A percentile compares a stretch with the other conserved stretches of the same genome.
These are phyloP conservation scores for Fusarium verrucosum DNA, from an alignment of 2,329 filamentous ascomycete species.

Conservation along the genomic window DNA sequence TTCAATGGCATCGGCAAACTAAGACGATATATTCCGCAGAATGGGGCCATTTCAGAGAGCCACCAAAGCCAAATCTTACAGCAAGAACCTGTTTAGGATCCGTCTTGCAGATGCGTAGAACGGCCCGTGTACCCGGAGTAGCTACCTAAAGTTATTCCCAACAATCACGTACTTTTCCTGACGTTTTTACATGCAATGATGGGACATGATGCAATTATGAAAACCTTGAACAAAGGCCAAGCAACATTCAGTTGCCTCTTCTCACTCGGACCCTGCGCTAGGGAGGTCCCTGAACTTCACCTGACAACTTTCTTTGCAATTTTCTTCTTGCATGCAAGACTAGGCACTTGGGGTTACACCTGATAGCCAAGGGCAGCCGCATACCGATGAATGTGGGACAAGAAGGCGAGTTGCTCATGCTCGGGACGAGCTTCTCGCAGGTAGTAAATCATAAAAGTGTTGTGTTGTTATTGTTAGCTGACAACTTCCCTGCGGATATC, in stretches of 20 bases:
- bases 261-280: constrained; percentile 17
- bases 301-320: neutral
- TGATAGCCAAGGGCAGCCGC: constrained; percentile 13
- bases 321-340: neutral
- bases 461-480: no score
- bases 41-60: neutral
- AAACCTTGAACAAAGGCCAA: constrained; percentile 1
- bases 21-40: neutral
- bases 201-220: constrained; percentile 37
- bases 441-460: constrained; percentile 3
- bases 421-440: constrained; percentile 10
- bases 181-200: constrained; percentile 20
- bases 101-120: constrained; percentile 18
- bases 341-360: constrained; percentile 21
- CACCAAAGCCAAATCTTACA: constrained; percentile 6
- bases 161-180: constrained; percentile 8
- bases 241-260: constrained; percentile 5
- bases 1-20: constrained; percentile 6
- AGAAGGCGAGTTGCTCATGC: constrained; percentile 29
- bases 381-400: constrained; percentile 28
- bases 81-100: constrained; percentile 8
- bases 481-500: constrained; percentile 18
- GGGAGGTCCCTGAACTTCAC: constrained; percentile 27
- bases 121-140: constrained; percentile 19
- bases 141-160: constrained; percentile 27